Conservation (phyloP, 768 basidiomycete genomes). For the Termitomyces sp. region DNA sequence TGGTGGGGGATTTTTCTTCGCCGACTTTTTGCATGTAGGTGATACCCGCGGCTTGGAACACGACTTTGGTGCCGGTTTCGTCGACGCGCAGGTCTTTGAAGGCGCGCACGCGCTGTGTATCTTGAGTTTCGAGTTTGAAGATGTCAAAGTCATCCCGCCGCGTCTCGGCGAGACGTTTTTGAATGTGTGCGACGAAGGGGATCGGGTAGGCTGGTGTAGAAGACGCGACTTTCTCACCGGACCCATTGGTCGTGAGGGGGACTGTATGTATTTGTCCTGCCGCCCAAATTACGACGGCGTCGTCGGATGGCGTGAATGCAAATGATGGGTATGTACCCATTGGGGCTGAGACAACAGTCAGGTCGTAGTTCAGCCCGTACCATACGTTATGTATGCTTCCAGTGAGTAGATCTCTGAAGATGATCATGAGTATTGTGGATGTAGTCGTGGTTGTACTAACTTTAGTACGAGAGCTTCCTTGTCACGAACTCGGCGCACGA, state of each 20-base stretch:
- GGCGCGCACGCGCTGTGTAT: slow-evolving; percentile 51
- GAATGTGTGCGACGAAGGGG: slow-evolving; percentile 57
- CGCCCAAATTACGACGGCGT: slow-evolving; percentile 68
- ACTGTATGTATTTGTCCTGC: slow-evolving; percentile 64
- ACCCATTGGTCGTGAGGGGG: slow-evolving; percentile 45
- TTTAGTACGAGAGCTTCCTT: slow-evolving; percentile 70
- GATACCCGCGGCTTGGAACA: slow-evolving; percentile 66
- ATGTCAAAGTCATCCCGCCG: slow-evolving; percentile 43
- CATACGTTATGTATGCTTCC: slow-evolving; percentile 62
- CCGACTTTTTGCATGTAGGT: slow-evolving; percentile 45
- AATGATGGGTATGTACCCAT: slow-evolving; percentile 82
- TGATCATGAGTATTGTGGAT: background rate
- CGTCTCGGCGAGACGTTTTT: slow-evolving; percentile 62
- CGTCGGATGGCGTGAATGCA: slow-evolving; percentile 55
- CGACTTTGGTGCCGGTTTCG: slow-evolving; percentile 42
- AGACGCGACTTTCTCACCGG: slow-evolving; percentile 45
- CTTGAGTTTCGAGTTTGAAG: slow-evolving; percentile 44
- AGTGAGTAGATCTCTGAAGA: slow-evolving; percentile 53
- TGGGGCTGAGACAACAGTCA: slow-evolving; percentile 58
- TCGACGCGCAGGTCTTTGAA: slow-evolving; percentile 60
- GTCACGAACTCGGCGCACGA: slow-evolving; percentile 68
- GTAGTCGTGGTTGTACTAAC: slow-evolving; percentile 28
- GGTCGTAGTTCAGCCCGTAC: slow-evolving; percentile 67
- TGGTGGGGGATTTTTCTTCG: slow-evolving; percentile 21
- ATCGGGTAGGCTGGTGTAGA: slow-evolving; percentile 40